Evolutionary conservation across 768 basidiomycete genomes (phyloP).

Genomic region (Boletus rufocinnamomeus): DNA sequence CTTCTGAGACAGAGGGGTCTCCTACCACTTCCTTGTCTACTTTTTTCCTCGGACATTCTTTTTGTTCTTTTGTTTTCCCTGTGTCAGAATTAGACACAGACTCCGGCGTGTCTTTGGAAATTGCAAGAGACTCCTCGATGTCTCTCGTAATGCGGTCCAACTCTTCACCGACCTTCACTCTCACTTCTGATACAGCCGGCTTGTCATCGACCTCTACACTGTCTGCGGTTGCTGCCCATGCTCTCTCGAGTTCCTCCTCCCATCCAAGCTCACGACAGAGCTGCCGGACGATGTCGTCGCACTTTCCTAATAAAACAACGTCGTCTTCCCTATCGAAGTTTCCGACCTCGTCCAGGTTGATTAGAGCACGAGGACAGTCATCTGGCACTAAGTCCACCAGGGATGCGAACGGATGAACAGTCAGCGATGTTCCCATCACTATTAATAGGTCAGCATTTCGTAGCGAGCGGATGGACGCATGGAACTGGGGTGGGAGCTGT

Average conservation of each 20-base stretch:
- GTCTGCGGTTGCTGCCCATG: constrained; percentile 56
- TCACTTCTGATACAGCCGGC: constrained; percentile 6
- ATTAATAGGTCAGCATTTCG: constrained; percentile 80
- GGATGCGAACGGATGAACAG: constrained; percentile 84
- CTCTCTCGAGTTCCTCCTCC: constrained; percentile 57
- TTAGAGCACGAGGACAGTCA: constrained; percentile 76
- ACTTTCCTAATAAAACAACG: constrained; percentile 65
- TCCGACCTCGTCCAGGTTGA: constrained; percentile 86
- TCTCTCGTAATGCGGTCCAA: constrained; percentile 30
- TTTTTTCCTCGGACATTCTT: neutral
- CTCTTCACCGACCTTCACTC: constrained; percentile 20
- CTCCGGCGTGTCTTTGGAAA: constrained; percentile 13
- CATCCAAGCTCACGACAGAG: constrained; percentile 74
- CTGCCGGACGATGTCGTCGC: constrained; percentile 64
- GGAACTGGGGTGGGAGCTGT: constrained; percentile 76
- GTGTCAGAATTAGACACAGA: neutral
- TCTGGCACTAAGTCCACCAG: constrained; percentile 59
- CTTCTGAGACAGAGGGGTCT: constrained; percentile 5
- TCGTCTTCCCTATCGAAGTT: constrained; percentile 60
- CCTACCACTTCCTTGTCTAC: neutral
- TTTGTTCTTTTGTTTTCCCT: neutral
- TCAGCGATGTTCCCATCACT: constrained; percentile 88
- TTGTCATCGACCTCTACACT: constrained; percentile 24
- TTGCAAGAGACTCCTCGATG: constrained; percentile 23
- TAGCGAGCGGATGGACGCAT: constrained; percentile 53